These are phyloP conservation scores for Zychaea mexicana DNA, from an alignment of 371 early-diverging fungal species.

Conservation along the genomic window DNA sequence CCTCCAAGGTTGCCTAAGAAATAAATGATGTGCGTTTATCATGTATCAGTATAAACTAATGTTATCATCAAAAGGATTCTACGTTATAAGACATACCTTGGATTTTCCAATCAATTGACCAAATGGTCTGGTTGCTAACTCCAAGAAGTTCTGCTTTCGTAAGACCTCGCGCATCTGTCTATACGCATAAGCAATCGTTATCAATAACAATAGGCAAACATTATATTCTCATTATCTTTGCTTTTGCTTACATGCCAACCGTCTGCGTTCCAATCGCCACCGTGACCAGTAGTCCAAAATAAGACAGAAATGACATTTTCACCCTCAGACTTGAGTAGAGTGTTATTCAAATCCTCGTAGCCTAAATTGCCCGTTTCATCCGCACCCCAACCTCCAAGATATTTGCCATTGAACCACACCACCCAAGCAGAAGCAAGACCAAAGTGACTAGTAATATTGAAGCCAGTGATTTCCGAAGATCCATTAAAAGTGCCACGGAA, in stretches of 20 bases:
- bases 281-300: conserved; percentile 24
- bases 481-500: conserved; percentile 24
- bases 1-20: conserved; percentile 17
- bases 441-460: conserved; percentile 16
- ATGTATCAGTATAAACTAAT: neutral
- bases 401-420: conserved; percentile 25
- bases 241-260: conserved; percentile 20
- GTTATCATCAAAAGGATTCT: neutral
- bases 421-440: conserved; percentile 20
- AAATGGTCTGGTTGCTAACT: neutral
- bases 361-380: conserved; percentile 13
- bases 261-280: conserved; percentile 11
- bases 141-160: conserved; percentile 12
- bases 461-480: conserved; percentile 12
- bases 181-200: too few species aligned
- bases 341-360: conserved; percentile 1
- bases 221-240: too few species aligned
- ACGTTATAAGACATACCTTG: conserved; percentile 7
- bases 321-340: conserved; percentile 5
- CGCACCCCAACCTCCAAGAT: conserved; percentile 25
- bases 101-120: conserved; percentile 19
- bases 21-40: neutral
- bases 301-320: conserved; percentile 22
- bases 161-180: conserved; percentile 21
- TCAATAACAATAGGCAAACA: too few species aligned